Base-by-base conservation (phyloP, 2,329 filamentous ascomycete species). In the Talaromyces sp. region DNA sequence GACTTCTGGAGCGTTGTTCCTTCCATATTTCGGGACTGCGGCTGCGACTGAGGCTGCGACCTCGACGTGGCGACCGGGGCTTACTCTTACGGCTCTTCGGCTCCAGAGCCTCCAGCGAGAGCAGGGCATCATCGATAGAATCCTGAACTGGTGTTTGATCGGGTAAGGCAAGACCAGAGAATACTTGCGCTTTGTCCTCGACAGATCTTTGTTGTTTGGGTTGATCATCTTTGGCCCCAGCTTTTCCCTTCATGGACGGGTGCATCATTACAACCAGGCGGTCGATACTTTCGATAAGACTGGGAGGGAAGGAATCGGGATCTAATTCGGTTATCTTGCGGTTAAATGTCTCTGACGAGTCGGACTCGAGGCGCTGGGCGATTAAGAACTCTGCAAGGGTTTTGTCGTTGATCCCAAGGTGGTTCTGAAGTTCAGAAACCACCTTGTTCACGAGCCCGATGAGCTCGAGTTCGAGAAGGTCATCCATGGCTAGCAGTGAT, bases 301-400 rank as follows among this genome's bases (percentile, higher is more conserved):
- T 96, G 59, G 86, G 83, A 0, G 93, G 91, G 65, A 97, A 96
- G 14, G 43, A 46, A 50, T 88, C 92, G 64, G 89, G 90, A 59
- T 89, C 90, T 76, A 96, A 87, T 31, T 82, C 85, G 66, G 88
- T 85, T 66, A 98, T 82, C 71, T 86, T 86, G 66, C 81, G 80
- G 78, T 89, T 89, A 79, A 98, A 99, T 29, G 89, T 87, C 57
- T 82, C 76, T 60, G 90, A 81, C 29, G 83, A 84, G 56, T 81
- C 82, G 78, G 87, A 89, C 82, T 93, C 85, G 73, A 89, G 77
- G 69, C 96, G 91, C 73, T 96, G 89, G 63, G 90, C 90, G 71
- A 99, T 96, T 69, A 99, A 86, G 72, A 96, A 99, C 76, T 99
- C 95, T 67, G 95, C 93, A 27, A 99, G 86, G 5, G 91, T 96